Evolutionary conservation across 208 protist species (phyloP), one percentile per base, ranked within the genome.

Genomic region (Crithidia brevicula): DNA sequence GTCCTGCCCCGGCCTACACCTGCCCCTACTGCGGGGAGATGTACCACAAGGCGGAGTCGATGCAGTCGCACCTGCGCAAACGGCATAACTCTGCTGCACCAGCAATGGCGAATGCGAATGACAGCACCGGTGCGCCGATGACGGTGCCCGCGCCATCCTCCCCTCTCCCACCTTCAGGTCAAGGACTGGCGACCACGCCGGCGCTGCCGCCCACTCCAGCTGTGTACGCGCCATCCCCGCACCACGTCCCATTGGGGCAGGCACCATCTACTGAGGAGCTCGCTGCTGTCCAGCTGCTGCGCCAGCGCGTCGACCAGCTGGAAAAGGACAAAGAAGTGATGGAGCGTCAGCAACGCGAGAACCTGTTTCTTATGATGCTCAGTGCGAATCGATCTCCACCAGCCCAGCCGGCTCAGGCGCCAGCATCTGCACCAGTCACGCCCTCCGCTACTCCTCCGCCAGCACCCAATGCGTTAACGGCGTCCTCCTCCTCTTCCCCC

Each of bases 51-150:
- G 68, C 73, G 11, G 91, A 96, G 71, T 94, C 91, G 27, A 81
- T 96, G 54, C 88, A 93, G 71, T 96, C 91, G 34, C 91, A 96
- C 62, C 81, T 96, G 60, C 88, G 91, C 58, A 96, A 96, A 82
- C 77, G 91, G 16, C 91, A 96, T 38, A 38, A 23, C 56, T 43
- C 50, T 1, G 13, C 81, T 47, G 38, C 52, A 2, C 16, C 63
- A 33, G 40, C 54, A 43, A 33, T 38, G 3, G 15, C 40, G 9
- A 23, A 4, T 11, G 11, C 9, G 27, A 36, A 20, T 50, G 34
- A 30, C 9, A 15, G 23, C 5, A 23, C 28, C 15, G 43, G 23
- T 47, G 22, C 18, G 5, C 16, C 25, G 34, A 22, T 22, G 13
- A 31, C 51, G 8, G 6, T 49, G 1, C 31, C 42, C 34, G 36